Conservation (phyloP, 192 early-diverging fungal species). For the Coemansia sp. region DNA sequence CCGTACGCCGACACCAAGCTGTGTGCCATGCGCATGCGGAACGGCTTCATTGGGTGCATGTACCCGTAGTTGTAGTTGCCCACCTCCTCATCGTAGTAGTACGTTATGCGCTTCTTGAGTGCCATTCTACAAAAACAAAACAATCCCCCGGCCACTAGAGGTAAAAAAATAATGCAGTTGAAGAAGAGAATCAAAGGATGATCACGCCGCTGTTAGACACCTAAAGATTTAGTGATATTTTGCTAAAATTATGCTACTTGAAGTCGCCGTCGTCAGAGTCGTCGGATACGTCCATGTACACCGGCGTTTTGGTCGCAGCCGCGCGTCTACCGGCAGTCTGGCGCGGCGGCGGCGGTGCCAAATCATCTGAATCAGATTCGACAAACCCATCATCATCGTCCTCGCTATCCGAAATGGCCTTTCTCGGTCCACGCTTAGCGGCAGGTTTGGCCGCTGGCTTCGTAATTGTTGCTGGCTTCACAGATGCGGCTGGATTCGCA, state of each 20-base stretch:
- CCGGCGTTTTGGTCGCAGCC: conserved; percentile 17
- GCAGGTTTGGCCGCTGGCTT: conserved; percentile 8
- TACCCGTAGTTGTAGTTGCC: conserved; percentile 89
- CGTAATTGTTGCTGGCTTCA: too few species aligned
- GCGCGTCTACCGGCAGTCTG: conserved; percentile 21
- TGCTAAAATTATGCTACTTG: neutral
- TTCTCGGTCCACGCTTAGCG: conserved; percentile 5
- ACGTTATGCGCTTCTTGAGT: conserved; percentile 40
- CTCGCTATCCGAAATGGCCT: conserved; percentile 10
- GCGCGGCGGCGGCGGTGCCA: conserved; percentile 17
- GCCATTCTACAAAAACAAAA: conserved; percentile 12
- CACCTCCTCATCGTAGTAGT: conserved; percentile 60
- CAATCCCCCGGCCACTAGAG: too few species aligned
- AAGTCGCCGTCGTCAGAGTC: conserved; percentile 34
- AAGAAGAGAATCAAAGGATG: neutral
- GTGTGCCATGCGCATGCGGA: conserved; percentile 93
- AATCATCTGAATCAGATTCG: conserved; percentile 1
- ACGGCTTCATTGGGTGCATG: conserved; percentile 98
- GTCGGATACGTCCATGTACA: conserved; percentile 42
- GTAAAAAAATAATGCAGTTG: neutral
- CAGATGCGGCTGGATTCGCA: too few species aligned
- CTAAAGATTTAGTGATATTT: too few species aligned
- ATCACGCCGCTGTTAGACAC: too few species aligned
- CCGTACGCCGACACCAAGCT: conserved; percentile 93
- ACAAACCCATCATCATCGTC: conserved; percentile 25